These are phyloP conservation scores for Globisporangium sylvaticum DNA, from an alignment of 352 stramenopile genomes.

Conservation along the genomic window DNA sequence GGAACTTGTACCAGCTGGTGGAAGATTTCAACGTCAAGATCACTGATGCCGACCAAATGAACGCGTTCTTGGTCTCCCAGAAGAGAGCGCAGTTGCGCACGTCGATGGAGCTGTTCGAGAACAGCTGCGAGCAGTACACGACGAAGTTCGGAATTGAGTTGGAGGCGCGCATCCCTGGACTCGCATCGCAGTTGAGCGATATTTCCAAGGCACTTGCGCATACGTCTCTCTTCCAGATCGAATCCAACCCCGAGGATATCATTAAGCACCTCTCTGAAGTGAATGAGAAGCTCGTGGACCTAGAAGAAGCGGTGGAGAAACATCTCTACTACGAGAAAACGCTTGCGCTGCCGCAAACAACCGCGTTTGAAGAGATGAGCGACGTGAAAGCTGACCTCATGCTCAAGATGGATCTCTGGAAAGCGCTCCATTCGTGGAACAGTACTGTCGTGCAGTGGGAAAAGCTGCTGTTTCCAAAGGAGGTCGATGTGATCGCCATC, in stretches of 20 bases:
- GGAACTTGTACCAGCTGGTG: constrained; percentile 53
- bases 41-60: constrained; percentile 65
- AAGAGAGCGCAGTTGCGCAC: constrained; percentile 69
- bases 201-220: constrained; percentile 36
- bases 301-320: constrained; percentile 29
- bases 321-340: constrained; percentile 61
- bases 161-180: constrained; percentile 42
- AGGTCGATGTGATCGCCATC: constrained; percentile 68
- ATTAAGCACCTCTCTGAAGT: constrained; percentile 44
- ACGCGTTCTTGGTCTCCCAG: constrained; percentile 69
- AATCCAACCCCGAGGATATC: constrained; percentile 42
- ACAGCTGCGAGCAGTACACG: constrained; percentile 62
- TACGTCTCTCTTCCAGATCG: constrained; percentile 39
- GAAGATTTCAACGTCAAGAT: constrained; percentile 72
- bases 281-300: constrained; percentile 25
- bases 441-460: constrained; percentile 41
- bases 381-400: constrained; percentile 63
- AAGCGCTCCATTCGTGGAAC: constrained; percentile 64
- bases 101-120: constrained; percentile 77
- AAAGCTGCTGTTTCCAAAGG: constrained; percentile 41
- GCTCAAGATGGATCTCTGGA: constrained; percentile 85
- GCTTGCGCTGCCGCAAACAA: constrained; percentile 44
- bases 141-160: constrained; percentile 76
- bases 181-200: constrained; percentile 29
- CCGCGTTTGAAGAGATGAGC: constrained; percentile 81